Percentiles rank a stretch among this genome's conserved stretches.
Evolutionary conservation across 495 filamentous ascomycete genomes (phyloP).

Genomic region (Penicillium coprophilum): DNA sequence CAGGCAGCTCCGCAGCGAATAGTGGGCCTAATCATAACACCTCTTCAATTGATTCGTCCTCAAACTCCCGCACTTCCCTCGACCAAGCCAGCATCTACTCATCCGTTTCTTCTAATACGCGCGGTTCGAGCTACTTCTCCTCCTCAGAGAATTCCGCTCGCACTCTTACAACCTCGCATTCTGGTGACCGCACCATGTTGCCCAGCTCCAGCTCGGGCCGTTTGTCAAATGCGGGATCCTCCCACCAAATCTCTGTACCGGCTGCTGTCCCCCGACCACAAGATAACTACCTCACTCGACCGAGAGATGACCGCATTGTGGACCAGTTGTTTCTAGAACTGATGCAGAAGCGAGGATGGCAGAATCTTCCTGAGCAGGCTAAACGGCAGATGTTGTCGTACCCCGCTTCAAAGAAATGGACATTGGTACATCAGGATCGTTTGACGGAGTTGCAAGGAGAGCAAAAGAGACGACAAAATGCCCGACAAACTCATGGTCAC

Average conservation of each 20-base stretch:
- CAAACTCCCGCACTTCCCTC: conserved; percentile 67
- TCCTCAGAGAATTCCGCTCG: conserved; percentile 64
- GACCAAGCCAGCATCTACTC: conserved; percentile 68
- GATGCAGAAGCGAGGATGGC: conserved; percentile 97
- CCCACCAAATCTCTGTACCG: conserved; percentile 40
- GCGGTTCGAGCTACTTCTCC: conserved; percentile 63
- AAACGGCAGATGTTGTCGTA: conserved; percentile 94
- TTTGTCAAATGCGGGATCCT: conserved; percentile 35
- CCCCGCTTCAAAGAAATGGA: conserved; percentile 94
- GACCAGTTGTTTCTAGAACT: conserved; percentile 88
- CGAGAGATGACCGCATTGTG: conserved; percentile 81
- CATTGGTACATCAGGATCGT: conserved; percentile 90
- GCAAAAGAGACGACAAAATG: conserved; percentile 77
- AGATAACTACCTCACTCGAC: conserved; percentile 62
- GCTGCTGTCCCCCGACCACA: conserved; percentile 46
- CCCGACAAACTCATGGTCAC: conserved; percentile 59
- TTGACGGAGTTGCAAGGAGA: conserved; percentile 91
- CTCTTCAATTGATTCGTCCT: conserved; percentile 60
- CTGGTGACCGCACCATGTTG: conserved; percentile 38
- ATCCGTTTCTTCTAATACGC: conserved; percentile 56
- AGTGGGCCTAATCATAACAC: conserved; percentile 63
- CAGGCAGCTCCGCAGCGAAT: conserved; percentile 55
- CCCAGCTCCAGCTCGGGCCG: conserved; percentile 31
- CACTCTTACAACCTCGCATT: conserved; percentile 49
- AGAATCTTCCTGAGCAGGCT: conserved; percentile 94